Evolutionary conservation across 2,329 filamentous ascomycete genomes (phyloP).

Genomic region (Trichothecium roseum): DNA sequence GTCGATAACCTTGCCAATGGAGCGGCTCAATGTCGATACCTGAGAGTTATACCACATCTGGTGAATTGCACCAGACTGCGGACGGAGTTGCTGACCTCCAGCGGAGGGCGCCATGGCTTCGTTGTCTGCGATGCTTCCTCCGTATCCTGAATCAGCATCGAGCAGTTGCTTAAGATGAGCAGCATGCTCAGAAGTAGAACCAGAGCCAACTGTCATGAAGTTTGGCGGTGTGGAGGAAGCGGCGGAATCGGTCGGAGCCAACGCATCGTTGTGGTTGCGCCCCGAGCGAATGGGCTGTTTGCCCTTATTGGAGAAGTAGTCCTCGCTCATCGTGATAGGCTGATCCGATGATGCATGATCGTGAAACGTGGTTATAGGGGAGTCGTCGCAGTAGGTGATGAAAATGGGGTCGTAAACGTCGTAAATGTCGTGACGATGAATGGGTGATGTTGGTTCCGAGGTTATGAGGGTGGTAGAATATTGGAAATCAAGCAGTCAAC

Average conservation of each 20-base stretch:
- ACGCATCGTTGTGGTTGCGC: conserved; percentile 15
- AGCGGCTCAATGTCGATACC: conserved; percentile 72
- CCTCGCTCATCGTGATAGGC: conserved; percentile 45
- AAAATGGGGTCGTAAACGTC: conserved; percentile 6
- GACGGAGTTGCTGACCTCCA: conserved; percentile 28
- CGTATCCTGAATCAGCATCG: conserved; percentile 86
- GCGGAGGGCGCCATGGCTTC: conserved; percentile 37
- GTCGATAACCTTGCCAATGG: conserved; percentile 80
- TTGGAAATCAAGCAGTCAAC: too few relatives aligned
- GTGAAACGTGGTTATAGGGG: conserved; percentile 3
- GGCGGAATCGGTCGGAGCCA: conserved; percentile 14
- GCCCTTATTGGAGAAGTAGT: conserved; percentile 45
- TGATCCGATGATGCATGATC: conserved; percentile 23
- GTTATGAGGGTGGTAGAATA: too few relatives aligned
- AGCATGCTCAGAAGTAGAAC: conserved; percentile 72
- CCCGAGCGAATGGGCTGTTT: conserved; percentile 29
- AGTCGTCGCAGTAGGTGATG: background rate
- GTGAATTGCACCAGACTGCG: conserved; percentile 72
- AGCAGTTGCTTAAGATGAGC: conserved; percentile 71
- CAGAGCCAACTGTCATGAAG: conserved; percentile 84
- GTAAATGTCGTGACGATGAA: conserved; percentile 10
- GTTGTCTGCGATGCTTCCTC: conserved; percentile 64
- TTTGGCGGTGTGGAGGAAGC: conserved; percentile 35
- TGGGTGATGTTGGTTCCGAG: conserved; percentile 7
- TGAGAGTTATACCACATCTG: conserved; percentile 95